Evolutionary conservation across 306 rosid genomes (phyloP).

Genomic region (Arachis hypogaea): DNA sequence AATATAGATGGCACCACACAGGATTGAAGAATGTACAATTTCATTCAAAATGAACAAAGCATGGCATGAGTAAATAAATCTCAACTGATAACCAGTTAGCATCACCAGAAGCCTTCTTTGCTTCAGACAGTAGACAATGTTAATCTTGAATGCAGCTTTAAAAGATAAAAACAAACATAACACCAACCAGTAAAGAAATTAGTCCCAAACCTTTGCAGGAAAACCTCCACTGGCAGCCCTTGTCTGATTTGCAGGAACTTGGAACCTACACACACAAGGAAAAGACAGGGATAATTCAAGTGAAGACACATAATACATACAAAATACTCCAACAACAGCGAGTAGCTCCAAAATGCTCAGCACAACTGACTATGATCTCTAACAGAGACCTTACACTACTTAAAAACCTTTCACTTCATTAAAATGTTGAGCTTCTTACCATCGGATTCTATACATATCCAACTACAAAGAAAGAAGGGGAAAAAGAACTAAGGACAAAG

Average conservation of each 20-base stretch:
- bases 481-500: conserved; percentile 48
- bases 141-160: conserved; percentile 6
- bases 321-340: conserved; percentile 29
- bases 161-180: conserved; percentile 27
- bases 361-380: conserved; percentile 30
- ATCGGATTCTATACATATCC: conserved; percentile 43
- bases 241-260: conserved; percentile 58
- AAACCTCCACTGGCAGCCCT: conserved; percentile 55
- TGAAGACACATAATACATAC: conserved; percentile 14
- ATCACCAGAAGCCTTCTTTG: neutral
- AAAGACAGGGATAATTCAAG: conserved; percentile 37
- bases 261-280: conserved; percentile 61
- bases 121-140: neutral
- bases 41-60: neutral
- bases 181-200: neutral
- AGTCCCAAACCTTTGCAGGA: conserved; percentile 55
- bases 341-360: conserved; percentile 32
- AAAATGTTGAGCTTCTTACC: conserved; percentile 48
- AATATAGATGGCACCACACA: neutral
- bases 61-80: neutral
- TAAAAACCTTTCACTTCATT: conserved; percentile 28
- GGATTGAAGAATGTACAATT: neutral
- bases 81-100: neutral
- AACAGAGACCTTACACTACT: conserved; percentile 23
- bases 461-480: conserved; percentile 44